These are phyloP conservation scores for Sphaerosporella brunnea DNA, from an alignment of 495 filamentous ascomycete genomes.

Conservation along the genomic window DNA sequence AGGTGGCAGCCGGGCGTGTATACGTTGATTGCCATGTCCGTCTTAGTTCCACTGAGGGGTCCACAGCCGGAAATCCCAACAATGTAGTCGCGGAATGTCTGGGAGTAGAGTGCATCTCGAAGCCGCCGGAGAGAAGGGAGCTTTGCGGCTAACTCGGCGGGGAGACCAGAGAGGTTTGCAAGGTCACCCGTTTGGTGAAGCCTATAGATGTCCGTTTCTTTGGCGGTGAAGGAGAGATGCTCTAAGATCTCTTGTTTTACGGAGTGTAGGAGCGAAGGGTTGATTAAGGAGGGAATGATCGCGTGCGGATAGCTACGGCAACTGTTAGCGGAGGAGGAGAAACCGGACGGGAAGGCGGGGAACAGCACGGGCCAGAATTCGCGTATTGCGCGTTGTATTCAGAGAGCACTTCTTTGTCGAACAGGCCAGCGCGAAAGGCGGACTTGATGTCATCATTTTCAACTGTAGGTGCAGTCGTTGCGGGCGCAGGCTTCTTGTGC, in stretches of 20 bases:
- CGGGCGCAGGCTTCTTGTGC: slow-evolving; percentile 13
- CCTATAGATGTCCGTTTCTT: slow-evolving; percentile 99
- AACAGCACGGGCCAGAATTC: slow-evolving; percentile 44
- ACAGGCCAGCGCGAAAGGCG: slow-evolving; percentile 58
- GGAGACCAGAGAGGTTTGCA: slow-evolving; percentile 86
- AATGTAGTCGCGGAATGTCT: slow-evolving; percentile 73
- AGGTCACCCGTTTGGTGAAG: slow-evolving; percentile 97
- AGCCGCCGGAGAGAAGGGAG: slow-evolving; percentile 73
- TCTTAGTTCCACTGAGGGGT: slow-evolving; percentile 77
- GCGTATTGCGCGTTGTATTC: slow-evolving; percentile 55
- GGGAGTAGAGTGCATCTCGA: slow-evolving; percentile 82
- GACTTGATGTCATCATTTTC: slow-evolving; percentile 21
- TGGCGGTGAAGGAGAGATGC: slow-evolving; percentile 86
- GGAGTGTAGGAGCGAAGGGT: slow-evolving; percentile 58
- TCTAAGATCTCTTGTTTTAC: slow-evolving; percentile 78
- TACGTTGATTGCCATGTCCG: slow-evolving; percentile 98
- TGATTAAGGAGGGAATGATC: slow-evolving; percentile 65
- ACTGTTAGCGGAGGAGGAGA: neutral
- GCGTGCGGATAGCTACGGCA: slow-evolving; percentile 60
- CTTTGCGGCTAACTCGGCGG: slow-evolving; percentile 59
- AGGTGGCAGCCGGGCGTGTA: slow-evolving; percentile 94
- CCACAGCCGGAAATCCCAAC: slow-evolving; percentile 70
- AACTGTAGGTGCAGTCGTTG: slow-evolving; percentile 9
- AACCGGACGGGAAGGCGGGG: neutral
- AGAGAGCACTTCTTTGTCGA: slow-evolving; percentile 46